Evolutionary conservation across 768 basidiomycete species (phyloP), one percentile per base, ranked within the genome.

Genomic region (Suillus subaureus): DNA sequence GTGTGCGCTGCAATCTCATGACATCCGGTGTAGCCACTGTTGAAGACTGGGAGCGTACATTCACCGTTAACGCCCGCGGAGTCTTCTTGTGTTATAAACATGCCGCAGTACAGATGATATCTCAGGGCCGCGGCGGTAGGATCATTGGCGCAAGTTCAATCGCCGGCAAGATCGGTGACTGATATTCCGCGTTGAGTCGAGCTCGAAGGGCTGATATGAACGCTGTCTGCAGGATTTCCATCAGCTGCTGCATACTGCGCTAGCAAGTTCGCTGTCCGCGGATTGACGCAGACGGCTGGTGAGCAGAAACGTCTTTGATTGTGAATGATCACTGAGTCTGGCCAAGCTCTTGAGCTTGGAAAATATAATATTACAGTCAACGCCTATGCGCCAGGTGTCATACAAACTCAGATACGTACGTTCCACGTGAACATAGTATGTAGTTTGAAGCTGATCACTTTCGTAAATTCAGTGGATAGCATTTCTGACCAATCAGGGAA

Each of bases 351-450:
- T 23, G 81, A 83, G 67, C 69, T 81, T 4, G 81, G 74, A 9
- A 67, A 66, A 33, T 67, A 82, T 63, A 71, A 70, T 7, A 84
- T 83, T 42, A 82, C 79, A 1, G 81, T 81, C 21, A 83, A 84
- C 43, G 77, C 79, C 2, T 81, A 82, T 60, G 81, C 51, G 2
- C 73, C 62, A 4, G 69, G 69, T 8, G 69, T 56, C 21, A 67
- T 64, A 35, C 42, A 63, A 23, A 69, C 55, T 11, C 54, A 54
- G 13, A 65, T 62, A 39, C 33, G 68, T 65, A 45, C 15, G 74
- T 69, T 11, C 12, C 16, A 15, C 51, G 62, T 61, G 1, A n/a
- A 33, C 31, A n/a, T 35, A 12, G 9, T n/a, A 33, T 13, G 6
- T n/a, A 13, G 11, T 3, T 55, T 3, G 6, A 35, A n/a, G 33